These are phyloP conservation scores for Emiliania huxleyi DNA, from an alignment of 78 protist species.

Conservation along the genomic window DNA sequence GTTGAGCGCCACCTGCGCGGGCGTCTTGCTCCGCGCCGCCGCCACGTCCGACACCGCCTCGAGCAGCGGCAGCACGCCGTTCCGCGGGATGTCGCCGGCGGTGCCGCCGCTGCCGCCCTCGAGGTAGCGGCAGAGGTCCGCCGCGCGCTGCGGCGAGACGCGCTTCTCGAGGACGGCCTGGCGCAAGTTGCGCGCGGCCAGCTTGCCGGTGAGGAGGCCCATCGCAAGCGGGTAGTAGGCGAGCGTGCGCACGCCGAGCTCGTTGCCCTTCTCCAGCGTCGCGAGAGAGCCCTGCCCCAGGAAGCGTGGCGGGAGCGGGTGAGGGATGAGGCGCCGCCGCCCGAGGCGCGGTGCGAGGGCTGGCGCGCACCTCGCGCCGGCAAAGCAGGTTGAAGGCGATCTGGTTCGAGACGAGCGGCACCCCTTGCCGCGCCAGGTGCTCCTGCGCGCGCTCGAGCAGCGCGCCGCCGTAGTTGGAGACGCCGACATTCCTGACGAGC, in stretches of 20 bases:
- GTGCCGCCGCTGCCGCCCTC: background rate
- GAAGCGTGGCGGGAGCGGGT: no score
- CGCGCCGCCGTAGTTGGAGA: slow-evolving; percentile 20
- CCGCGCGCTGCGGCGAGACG: background rate
- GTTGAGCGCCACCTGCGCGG: slow-evolving; percentile 26
- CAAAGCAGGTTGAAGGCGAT: background rate
- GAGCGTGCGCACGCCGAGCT: background rate
- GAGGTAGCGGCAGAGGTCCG: background rate
- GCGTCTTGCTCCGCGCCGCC: background rate
- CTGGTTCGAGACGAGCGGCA: slow-evolving; percentile 23
- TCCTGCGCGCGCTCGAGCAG: background rate
- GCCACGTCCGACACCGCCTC: background rate
- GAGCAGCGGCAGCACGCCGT: background rate
- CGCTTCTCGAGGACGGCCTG: background rate
- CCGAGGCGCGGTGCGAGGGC: no score
- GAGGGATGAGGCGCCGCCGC: no score
- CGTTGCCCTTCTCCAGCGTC: background rate
- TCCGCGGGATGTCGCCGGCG: background rate
- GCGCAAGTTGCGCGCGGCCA: background rate
- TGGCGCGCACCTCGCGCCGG: background rate
- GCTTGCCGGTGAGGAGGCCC: slow-evolving; percentile 32
- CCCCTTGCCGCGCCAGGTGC: background rate
- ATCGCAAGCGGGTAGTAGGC: slow-evolving; percentile 40
- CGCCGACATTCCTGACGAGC: background rate
- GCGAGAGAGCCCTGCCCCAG: no score